Conservation (phyloP, 1,139 yeast species). For the Torulaspora pretoriensis region DNA sequence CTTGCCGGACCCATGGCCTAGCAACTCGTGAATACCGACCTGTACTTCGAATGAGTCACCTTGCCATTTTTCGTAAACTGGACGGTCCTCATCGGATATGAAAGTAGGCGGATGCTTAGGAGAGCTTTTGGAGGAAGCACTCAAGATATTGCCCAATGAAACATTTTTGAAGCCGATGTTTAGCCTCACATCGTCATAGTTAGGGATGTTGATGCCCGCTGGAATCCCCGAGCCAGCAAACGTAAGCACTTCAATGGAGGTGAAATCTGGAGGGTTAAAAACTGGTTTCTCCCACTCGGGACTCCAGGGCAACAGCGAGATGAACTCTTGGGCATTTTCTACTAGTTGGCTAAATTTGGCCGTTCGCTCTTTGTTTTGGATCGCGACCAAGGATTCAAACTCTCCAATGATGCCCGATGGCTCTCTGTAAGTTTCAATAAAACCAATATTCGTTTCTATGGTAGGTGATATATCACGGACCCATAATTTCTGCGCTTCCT, state of each 20-base stretch:
- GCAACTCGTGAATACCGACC: conserved; percentile 84
- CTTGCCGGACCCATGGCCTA: conserved; percentile 93
- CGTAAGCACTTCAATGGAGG: conserved; percentile 82
- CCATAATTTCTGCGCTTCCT: conserved; percentile 80
- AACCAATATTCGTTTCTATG: conserved; percentile 84
- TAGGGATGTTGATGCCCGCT: conserved; percentile 89
- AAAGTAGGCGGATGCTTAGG: conserved; percentile 69
- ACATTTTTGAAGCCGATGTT: conserved; percentile 85
- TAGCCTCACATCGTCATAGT: conserved; percentile 82
- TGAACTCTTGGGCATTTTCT: conserved; percentile 58
- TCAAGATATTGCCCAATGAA: conserved; percentile 77
- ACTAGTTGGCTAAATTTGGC: conserved; percentile 72
- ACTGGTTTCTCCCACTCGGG: conserved; percentile 68
- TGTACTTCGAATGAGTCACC: conserved; percentile 86
- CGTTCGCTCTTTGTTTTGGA: conserved; percentile 84
- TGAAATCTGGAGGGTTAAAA: conserved; percentile 90
- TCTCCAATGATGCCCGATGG: conserved; percentile 91
- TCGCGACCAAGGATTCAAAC: conserved; percentile 92
- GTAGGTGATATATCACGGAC: conserved; percentile 79
- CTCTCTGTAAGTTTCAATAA: conserved; percentile 88
- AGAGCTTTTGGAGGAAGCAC: conserved; percentile 55
- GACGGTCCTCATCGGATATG: conserved; percentile 49
- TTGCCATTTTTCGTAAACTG: conserved; percentile 62
- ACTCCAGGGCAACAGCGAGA: conserved; percentile 72
- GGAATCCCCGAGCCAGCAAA: conserved; percentile 90